Conservation (phyloP, 2,329 filamentous ascomycete species). For the Colletotrichum coccodes region DNA sequence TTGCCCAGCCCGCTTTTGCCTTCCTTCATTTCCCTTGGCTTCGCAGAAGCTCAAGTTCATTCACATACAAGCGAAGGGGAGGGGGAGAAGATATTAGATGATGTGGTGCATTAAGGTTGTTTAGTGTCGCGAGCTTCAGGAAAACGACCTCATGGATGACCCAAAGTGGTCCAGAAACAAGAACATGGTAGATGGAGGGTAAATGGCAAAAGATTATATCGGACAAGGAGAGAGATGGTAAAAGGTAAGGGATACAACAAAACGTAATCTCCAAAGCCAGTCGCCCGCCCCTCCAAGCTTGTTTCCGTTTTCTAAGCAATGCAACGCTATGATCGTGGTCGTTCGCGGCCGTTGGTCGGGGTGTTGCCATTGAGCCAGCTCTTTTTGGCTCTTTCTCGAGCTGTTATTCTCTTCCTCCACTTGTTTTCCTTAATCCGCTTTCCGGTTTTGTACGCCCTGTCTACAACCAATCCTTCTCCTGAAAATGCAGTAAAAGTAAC, state of each 20-base stretch:
- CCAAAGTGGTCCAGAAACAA: not conserved
- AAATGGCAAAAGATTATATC: slow-evolving; percentile 21
- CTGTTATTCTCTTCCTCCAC: not conserved
- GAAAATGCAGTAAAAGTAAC: slow-evolving; percentile 23
- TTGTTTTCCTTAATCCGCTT: not conserved
- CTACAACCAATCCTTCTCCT: slow-evolving; percentile 29
- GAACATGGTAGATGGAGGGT: not conserved
- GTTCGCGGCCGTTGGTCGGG: slow-evolving; percentile 23
- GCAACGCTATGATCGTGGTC: slow-evolving; percentile 30
- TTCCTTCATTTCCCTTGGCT: not conserved
- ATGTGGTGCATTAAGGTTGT: not conserved
- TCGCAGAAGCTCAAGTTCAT: not conserved
- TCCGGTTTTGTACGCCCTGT: slow-evolving; percentile 26
- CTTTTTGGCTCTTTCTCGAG: slow-evolving; percentile 26
- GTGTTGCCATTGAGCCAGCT: slow-evolving; percentile 35
- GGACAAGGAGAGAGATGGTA: slow-evolving; percentile 2
- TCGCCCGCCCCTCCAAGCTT: not conserved
- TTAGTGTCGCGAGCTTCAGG: not conserved
- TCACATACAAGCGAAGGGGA: not conserved
- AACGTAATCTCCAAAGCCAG: slow-evolving; percentile 1
- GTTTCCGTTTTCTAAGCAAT: slow-evolving; percentile 24
- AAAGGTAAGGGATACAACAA: not conserved
- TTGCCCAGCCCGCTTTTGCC: not conserved
- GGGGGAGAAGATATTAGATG: not conserved
- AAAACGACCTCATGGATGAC: not conserved